These are phyloP conservation scores for Trichomonascus vanleenenianus DNA, from an alignment of 805 yeast genomes.

Conservation along the genomic window DNA sequence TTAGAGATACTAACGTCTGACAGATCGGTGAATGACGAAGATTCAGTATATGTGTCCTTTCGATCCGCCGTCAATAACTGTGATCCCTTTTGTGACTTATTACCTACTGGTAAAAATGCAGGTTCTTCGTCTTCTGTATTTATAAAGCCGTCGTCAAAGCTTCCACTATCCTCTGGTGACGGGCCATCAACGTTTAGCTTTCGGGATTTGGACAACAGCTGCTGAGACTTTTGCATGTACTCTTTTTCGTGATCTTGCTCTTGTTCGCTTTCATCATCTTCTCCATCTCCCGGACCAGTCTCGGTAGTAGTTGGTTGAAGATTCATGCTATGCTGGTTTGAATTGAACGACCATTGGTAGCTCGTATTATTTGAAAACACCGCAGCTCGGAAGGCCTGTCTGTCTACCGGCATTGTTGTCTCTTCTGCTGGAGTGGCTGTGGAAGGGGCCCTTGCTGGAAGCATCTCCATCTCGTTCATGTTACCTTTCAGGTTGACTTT, in stretches of 20 bases:
- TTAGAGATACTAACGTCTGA: constrained; percentile 25
- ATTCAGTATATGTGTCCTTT: background rate
- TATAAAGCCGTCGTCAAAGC: too few species aligned
- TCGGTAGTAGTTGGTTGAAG: too few species aligned
- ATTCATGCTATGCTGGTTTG: too few species aligned
- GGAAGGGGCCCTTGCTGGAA: background rate
- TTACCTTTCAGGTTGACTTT: constrained; percentile 6
- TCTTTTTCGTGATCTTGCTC: too few species aligned
- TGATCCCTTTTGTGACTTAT: background rate
- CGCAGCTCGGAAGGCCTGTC: background rate
- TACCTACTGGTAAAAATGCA: constrained; percentile 1
- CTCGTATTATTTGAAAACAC: background rate
- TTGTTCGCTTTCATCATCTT: too few species aligned
- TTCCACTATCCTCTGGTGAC: too few species aligned
- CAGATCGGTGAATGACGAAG: constrained; percentile 8
- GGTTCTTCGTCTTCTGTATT: background rate
- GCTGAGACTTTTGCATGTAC: background rate
- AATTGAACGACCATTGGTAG: too few species aligned
- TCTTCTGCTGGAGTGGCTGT: background rate
- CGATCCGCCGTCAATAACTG: background rate
- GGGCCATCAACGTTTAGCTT: background rate
- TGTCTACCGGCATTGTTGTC: background rate
- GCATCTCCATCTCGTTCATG: background rate
- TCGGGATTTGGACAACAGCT: constrained; percentile 1
- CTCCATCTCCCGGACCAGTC: too few species aligned